Evolutionary conservation across 148 eudicot genomes (phyloP), one percentile per base, ranked within the genome.

Genomic region (Chenopodium album): DNA sequence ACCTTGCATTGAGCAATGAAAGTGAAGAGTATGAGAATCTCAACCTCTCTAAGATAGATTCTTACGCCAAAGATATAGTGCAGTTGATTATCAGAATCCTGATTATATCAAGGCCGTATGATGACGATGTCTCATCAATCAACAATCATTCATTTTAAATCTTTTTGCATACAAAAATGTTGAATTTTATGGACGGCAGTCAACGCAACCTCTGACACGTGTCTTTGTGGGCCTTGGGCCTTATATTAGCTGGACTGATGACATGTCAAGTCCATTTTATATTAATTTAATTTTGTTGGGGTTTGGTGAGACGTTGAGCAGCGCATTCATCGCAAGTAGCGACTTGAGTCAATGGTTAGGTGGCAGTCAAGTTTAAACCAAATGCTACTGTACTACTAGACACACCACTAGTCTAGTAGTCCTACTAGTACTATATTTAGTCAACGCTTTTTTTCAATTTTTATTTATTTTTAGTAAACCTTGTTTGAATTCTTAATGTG

Each of bases 321-420:
- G 74, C 83, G 86, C 83, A 76, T 84, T 84, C 73, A 84, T 71
- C 83, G 86, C 80, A 66, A 63, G 73, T 63, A 44, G 71, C 3
- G 69, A 65, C 68, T 71, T 63, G 71, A 66, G 86, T 84, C 86
- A 84, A 84, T 64, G 26, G 77, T 69, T 84, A 13, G 83, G 82
- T 80, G 83, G 80, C 83, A 80, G 83, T 84, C 83, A 62, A 47
- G 59, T 76, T 80, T 19, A 60, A 17, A 84, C 47, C 78, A 64
- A 68, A 31, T 48, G 7, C 19, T 13, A 34, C 46, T 28, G 44
- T 41, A 5, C 44, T 41, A 41, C 6, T 7, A 41, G 7, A 41
- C 44, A 26, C 8, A 41, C 44, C 6, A 41, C 44, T 41, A 41
- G 44, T 41, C 44, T 26, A 26, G 26, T 26, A 26, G 26, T 26